Base-by-base conservation (phyloP, 2,329 filamentous ascomycete species). In the Trichoderma harzianum region DNA sequence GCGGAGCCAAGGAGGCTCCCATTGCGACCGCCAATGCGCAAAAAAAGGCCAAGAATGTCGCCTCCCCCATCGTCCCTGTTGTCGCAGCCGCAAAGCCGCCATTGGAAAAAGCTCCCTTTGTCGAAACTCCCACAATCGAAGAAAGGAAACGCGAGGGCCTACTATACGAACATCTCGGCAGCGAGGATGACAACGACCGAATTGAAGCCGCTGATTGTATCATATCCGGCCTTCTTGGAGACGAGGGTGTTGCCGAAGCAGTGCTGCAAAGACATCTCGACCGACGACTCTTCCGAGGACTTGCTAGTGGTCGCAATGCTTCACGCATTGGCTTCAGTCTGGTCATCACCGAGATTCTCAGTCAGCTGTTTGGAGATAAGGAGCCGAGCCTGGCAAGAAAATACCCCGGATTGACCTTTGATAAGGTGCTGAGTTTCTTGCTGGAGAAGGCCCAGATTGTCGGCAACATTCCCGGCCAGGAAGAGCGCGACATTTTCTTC, bases 241-340 rank as follows among this genome's bases (percentile, higher is more conserved):
- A 82, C 57, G 81, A 87, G 24, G 82, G 83, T 36, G 86, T 86
- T 4, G 74, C 84, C 3, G 88, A 91, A 78, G 76, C 82, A 1
- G 86, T 88, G 3, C 82, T 91, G 16, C 80, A 85, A 75, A 83
- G 88, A 72, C 89, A 91, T 76, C 82, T 91, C 34, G 87, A 89
- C 74, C 88, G 88, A 78, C 87, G 92, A 30, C 85, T 99, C 47
- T 93, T 98, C 80, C 90, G 93, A 69, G 96, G 96, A 53, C 89
- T 98, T 21, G 94, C 95, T 73, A 98, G 94, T 79, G 92, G 94
- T 69, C 91, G 94, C 71, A 97, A 97, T 83, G 93, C 93, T 14
- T 94, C 95, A 21, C 88, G 96, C 30, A 84, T 96, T 65, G 96
- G 96, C 4, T 98, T 97, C 80, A 97, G 94, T 69, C 86, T 98